Conservation (phyloP, 2,329 filamentous ascomycete genomes). For the Bipolaris cookei region DNA sequence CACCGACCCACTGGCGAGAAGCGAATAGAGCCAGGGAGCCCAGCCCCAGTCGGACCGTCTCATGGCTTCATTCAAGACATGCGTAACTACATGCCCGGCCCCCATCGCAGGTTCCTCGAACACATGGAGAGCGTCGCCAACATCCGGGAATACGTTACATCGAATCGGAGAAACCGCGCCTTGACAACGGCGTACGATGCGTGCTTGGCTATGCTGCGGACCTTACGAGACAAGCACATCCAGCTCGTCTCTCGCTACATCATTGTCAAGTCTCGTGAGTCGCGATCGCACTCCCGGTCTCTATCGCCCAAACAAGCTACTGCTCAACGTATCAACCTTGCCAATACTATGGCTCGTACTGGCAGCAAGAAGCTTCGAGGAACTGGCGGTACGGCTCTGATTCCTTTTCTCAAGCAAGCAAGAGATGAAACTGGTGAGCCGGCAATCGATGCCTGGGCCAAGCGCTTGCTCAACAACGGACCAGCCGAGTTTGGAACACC, state of each 20-base stretch:
- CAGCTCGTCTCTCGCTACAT: constrained; percentile 96
- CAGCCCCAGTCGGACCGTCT: constrained; percentile 56
- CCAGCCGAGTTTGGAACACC: constrained; percentile 42
- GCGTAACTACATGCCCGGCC: constrained; percentile 95
- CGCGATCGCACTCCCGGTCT: constrained; percentile 68
- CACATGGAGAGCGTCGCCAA: constrained; percentile 82
- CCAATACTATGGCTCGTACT: constrained; percentile 51
- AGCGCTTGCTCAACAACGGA: constrained; percentile 62
- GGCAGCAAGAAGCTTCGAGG: constrained; percentile 71
- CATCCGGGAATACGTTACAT: constrained; percentile 81
- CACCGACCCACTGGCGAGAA: constrained; percentile 87
- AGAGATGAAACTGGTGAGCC: constrained; percentile 95
- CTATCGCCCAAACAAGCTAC: constrained; percentile 59
- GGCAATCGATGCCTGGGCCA: constrained; percentile 73
- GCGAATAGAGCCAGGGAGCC: constrained; percentile 53
- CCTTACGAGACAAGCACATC: constrained; percentile 91
- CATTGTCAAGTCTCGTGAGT: constrained; percentile 82
- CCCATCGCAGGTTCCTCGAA: constrained; percentile 85
- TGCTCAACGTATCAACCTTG: constrained; percentile 64
- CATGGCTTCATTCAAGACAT: constrained; percentile 97
- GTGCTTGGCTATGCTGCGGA: constrained; percentile 78
- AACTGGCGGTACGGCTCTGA: constrained; percentile 90
- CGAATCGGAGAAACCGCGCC: constrained; percentile 64
- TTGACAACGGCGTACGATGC: constrained; percentile 87
- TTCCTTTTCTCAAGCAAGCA: constrained; percentile 95